These are phyloP conservation scores for Aspergillus haitiensis DNA, from an alignment of 495 filamentous ascomycete species.

Conservation along the genomic window DNA sequence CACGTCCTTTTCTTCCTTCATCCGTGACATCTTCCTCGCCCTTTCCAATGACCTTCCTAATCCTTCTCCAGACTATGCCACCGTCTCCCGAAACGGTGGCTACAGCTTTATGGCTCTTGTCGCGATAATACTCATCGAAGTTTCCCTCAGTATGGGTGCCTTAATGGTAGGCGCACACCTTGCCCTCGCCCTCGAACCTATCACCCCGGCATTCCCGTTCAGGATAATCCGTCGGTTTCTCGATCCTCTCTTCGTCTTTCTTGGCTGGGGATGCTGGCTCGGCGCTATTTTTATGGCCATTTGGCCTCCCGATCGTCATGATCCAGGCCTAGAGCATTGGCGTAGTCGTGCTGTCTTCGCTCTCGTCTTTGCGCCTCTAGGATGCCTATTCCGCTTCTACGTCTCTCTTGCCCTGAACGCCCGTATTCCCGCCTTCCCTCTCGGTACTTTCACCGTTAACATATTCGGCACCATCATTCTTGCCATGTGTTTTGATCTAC, in stretches of 20 bases:
- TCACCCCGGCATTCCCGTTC: conserved; percentile 60
- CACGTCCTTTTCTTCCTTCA: conserved; percentile 89
- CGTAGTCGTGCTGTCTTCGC: conserved; percentile 74
- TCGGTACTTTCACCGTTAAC: conserved; percentile 89
- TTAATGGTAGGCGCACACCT: conserved; percentile 76
- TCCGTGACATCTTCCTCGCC: conserved; percentile 81
- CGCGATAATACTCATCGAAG: conserved; percentile 65
- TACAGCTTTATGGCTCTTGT: conserved; percentile 80
- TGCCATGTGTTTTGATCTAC: conserved; percentile 71
- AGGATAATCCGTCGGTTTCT: conserved; percentile 56
- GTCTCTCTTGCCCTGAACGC: conserved; percentile 27
- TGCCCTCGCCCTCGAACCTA: conserved; percentile 59
- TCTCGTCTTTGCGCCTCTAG: conserved; percentile 80
- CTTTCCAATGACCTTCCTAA: conserved; percentile 71
- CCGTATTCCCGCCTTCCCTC: conserved; percentile 63
- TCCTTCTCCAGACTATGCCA: conserved; percentile 34
- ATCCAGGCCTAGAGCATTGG: conserved; percentile 52
- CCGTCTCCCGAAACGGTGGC: conserved; percentile 62
- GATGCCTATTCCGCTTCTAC: conserved; percentile 70
- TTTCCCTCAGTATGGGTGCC: conserved; percentile 66
- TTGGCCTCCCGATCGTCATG: conserved; percentile 65
- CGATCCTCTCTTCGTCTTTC: conserved; percentile 60
- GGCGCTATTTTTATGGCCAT: conserved; percentile 73
- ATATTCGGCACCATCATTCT: conserved; percentile 67
- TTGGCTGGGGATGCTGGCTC: conserved; percentile 75